Base-by-base conservation (phyloP, 176 grass and related monocot species). In the Chloris gayana region DNA sequence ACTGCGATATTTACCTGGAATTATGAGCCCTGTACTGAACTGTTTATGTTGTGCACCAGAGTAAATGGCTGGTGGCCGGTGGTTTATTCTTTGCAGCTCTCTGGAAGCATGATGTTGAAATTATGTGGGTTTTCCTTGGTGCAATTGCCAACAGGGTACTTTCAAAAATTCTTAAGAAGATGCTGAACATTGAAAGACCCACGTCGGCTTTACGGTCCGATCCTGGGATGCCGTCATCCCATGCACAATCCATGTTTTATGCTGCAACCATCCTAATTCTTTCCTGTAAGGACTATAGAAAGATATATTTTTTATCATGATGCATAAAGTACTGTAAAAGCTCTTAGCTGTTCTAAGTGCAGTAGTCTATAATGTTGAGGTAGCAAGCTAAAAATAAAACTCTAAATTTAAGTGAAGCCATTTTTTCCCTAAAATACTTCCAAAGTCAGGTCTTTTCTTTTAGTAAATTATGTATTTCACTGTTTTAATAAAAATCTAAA, bases 141-240 rank as follows among this genome's bases (percentile, higher is more conserved):
- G 78, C 92, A 4, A 72, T 85, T 65, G 5, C 76, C 60, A 99
- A 99, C 86, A 54, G 75, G 56, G 1, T 58, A 59, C 62, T 99
- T 46, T 99, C 92, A 4, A 1, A 58, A 18, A 12, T 68, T 72
- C 84, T 99, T 75, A 99, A 99, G 54, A 71, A 39, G 88, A 45
- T 85, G 81, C 37, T 99, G 19, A 95, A 95, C 74, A 88, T 93
- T 69, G 86, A 94, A 87, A 95, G 90, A 14, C 92, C 96, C 50
- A 50, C 71, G 0, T 50, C 86, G 32, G 90, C 84, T 77, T 54
- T 93, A 75, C 84, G 80, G 75, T 93, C 92, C 53, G 96, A 93
- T 85, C 96, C 92, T 78, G 96, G 92, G 80, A 95, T 99, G 96
- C 96, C 90, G 65, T 99, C 96, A 15, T 91, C 96, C 8, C 96